phyloP scores from a whole-genome alignment of 768 basidiomycete species.

The Paxillus involutus region DNA sequence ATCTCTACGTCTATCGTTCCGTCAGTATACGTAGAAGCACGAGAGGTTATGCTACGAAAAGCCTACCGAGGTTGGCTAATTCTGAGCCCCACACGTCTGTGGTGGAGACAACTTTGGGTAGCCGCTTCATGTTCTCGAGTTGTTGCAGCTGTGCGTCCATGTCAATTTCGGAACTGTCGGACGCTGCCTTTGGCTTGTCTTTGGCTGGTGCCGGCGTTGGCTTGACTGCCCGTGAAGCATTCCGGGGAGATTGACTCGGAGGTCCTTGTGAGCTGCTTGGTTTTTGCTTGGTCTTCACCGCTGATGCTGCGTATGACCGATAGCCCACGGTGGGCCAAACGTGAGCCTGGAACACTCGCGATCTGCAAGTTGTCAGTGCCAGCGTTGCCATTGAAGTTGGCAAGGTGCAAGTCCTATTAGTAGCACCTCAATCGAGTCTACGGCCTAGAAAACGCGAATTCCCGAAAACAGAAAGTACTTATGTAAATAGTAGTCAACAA shows the following conservation, averaged over 20 bases:
- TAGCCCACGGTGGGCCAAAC: constrained; percentile 21
- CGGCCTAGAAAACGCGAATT: no score
- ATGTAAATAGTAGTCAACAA: no score
- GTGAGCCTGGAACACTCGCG: constrained; percentile 27
- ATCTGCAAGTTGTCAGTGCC: constrained; percentile 6
- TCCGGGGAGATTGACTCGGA: background rate
- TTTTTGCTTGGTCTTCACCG: constrained; percentile 14
- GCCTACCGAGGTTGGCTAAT: constrained; percentile 26
- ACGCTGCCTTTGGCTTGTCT: constrained; percentile 5
- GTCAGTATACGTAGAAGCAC: background rate
- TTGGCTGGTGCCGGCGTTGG: background rate
- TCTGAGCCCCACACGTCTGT: constrained; percentile 41
- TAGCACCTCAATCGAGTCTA: no score
- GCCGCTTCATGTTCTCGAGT: constrained; percentile 35
- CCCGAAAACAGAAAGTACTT: no score
- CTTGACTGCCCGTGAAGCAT: constrained; percentile 5
- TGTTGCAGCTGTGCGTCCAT: constrained; percentile 39
- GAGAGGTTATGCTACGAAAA: background rate
- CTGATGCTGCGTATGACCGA: constrained; percentile 17
- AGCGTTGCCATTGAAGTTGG: constrained; percentile 9
- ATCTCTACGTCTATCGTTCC: constrained; percentile 25
- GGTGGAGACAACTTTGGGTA: constrained; percentile 42
- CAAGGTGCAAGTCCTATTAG: no score
- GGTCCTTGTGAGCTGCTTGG: constrained; percentile 2
- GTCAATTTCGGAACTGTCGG: constrained; percentile 9